These are phyloP conservation scores for Saccharomycopsis sp. DNA, from an alignment of 805 yeast genomes.

Conservation along the genomic window DNA sequence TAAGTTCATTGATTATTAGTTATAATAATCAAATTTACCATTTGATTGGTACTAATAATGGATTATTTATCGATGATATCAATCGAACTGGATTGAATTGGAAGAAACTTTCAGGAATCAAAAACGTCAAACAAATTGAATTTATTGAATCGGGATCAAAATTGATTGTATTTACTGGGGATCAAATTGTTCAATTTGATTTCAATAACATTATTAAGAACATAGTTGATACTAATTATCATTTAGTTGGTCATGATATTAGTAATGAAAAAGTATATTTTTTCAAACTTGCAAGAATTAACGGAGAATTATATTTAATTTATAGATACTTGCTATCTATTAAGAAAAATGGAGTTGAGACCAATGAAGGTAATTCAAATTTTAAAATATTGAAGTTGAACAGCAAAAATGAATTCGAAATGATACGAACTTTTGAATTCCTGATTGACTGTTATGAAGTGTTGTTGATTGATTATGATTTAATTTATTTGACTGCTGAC, in stretches of 20 bases:
- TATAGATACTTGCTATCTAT: constrained; percentile 17
- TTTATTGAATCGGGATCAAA: constrained; percentile 5
- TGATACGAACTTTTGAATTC: constrained; percentile 13
- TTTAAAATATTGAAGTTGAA: constrained; percentile 18
- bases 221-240: constrained; percentile 19
- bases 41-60: constrained; percentile 19
- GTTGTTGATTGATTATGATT: constrained; percentile 10
- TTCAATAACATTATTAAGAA: constrained; percentile 20
- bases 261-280: constrained; percentile 20
- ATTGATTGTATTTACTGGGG: constrained; percentile 20
- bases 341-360: constrained; percentile 18
- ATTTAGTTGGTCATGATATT: constrained; percentile 22
- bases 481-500: constrained; percentile 18
- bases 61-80: constrained; percentile 21
- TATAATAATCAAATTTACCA: constrained; percentile 19
- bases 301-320: constrained; percentile 15
- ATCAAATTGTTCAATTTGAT: constrained; percentile 20
- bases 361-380: constrained; percentile 6
- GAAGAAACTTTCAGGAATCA: constrained; percentile 21
- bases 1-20: constrained; percentile 17
- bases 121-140: constrained; percentile 20
- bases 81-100: constrained; percentile 21
- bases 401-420: constrained; percentile 12
- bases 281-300: constrained; percentile 17
- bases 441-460: constrained; percentile 20